Evolutionary conservation across 352 stramenopile genomes (phyloP).

Genomic region (Globisporangium acanthophoron): DNA sequence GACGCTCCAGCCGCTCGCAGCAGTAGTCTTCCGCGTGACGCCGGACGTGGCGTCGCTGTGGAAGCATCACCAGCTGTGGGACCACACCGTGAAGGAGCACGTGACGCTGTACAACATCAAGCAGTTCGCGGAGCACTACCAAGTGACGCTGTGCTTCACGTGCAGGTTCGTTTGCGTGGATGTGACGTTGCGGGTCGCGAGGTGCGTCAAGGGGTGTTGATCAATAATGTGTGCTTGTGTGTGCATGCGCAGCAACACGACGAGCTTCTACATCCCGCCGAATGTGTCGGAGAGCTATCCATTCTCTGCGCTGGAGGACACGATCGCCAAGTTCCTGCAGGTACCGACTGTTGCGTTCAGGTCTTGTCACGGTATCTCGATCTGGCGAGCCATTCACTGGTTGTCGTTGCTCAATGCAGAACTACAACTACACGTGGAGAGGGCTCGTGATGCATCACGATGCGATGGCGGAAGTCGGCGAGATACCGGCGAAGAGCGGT

Average conservation of each 20-base stretch:
- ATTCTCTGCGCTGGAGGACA: constrained; percentile 82
- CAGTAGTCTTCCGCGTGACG: constrained; percentile 61
- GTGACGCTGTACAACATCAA: constrained; percentile 89
- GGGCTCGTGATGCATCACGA: constrained; percentile 67
- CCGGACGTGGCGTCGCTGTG: constrained; percentile 63
- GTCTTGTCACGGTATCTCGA: not conserved
- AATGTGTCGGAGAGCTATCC: constrained; percentile 82
- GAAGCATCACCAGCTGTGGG: constrained; percentile 80
- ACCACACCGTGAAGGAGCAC: constrained; percentile 86
- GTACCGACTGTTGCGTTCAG: constrained; percentile 15
- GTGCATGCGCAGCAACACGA: constrained; percentile 46
- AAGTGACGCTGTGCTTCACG: constrained; percentile 83
- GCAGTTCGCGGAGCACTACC: constrained; percentile 86
- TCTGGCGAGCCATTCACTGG: not conserved
- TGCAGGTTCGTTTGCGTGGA: constrained; percentile 45
- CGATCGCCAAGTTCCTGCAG: constrained; percentile 85
- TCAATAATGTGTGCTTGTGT: not conserved
- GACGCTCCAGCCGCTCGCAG: constrained; percentile 51
- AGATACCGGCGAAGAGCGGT: constrained; percentile 21
- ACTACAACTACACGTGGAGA: constrained; percentile 77
- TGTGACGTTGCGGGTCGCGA: not conserved
- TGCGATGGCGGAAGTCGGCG: constrained; percentile 15
- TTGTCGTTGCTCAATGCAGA: constrained; percentile 26
- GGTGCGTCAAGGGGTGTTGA: not conserved
- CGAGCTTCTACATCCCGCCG: constrained; percentile 79